Conservation (phyloP, 345 rosid species). For the Hibiscus mutabilis region DNA sequence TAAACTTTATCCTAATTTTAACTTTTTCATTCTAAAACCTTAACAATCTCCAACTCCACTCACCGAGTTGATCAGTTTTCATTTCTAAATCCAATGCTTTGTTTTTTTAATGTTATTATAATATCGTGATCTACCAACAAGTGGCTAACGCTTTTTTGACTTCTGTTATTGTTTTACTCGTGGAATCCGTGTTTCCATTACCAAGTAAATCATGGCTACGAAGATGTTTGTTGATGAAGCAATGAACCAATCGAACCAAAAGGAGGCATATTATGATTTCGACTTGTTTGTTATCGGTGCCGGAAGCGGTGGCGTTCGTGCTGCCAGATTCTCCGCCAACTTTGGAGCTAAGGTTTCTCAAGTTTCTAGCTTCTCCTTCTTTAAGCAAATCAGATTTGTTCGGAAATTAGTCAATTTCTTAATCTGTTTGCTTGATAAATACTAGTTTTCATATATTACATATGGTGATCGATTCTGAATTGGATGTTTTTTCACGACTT, state of each 20-base stretch:
- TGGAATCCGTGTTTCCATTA: slow-evolving; percentile 15
- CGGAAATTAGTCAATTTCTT: too few species aligned
- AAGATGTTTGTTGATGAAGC: slow-evolving; percentile 86
- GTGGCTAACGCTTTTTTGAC: neutral
- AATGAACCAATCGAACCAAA: slow-evolving; percentile 27
- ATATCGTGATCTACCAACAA: neutral
- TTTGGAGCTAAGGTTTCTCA: slow-evolving; percentile 74
- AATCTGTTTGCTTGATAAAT: too few species aligned
- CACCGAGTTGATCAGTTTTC: neutral
- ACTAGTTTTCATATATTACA: too few species aligned
- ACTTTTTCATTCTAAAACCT: too few species aligned
- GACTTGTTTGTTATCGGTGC: slow-evolving; percentile 96
- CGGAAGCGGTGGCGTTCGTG: slow-evolving; percentile 98
- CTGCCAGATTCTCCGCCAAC: slow-evolving; percentile 81
- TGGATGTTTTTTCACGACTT: too few species aligned
- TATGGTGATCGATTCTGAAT: too few species aligned
- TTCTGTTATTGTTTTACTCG: neutral
- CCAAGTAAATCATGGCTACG: slow-evolving; percentile 58
- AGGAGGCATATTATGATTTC: slow-evolving; percentile 51
- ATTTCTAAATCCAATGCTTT: neutral
- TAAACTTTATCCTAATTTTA: too few species aligned
- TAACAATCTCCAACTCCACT: neutral
- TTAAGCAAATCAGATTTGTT: too few species aligned
- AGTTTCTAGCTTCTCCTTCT: neutral
- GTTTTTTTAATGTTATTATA: too few species aligned